Conservation (phyloP, 169 alveolate species). For the Plasmodium sp. region DNA sequence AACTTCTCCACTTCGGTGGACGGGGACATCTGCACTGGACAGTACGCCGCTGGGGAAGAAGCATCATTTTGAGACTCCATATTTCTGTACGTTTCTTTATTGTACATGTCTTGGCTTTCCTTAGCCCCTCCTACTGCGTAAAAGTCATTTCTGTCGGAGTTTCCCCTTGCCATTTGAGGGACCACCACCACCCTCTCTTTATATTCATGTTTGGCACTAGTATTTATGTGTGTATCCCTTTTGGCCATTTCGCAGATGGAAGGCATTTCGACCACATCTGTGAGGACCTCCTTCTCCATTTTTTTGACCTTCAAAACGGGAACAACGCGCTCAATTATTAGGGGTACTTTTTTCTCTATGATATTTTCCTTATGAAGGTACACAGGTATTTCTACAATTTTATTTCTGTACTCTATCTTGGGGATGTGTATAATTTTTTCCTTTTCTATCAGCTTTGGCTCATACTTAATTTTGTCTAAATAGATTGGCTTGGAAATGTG, state of each 20-base stretch:
- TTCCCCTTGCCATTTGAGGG: neutral
- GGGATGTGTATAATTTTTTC: slow-evolving; percentile 73
- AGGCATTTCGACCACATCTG: slow-evolving; percentile 47
- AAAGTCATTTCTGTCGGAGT: neutral
- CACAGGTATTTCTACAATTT: slow-evolving; percentile 71
- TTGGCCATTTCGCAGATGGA: slow-evolving; percentile 43
- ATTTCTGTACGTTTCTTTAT: slow-evolving; percentile 46
- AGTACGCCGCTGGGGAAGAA: neutral
- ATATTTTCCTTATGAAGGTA: slow-evolving; percentile 70
- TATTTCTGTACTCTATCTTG: slow-evolving; percentile 71
- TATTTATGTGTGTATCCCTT: neutral
- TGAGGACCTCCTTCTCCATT: slow-evolving; percentile 44
- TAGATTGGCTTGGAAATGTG: slow-evolving; percentile 68
- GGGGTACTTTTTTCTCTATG: slow-evolving; percentile 63
- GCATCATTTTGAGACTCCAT: slow-evolving; percentile 4
- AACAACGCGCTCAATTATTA: slow-evolving; percentile 62
- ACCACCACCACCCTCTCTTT: neutral
- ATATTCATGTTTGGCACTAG: neutral
- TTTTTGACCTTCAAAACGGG: slow-evolving; percentile 61
- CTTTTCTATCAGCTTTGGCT: slow-evolving; percentile 56
- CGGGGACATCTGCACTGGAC: neutral
- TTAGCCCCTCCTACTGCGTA: neutral
- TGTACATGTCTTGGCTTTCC: slow-evolving; percentile 8
- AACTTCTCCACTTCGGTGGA: neutral
- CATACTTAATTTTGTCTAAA: slow-evolving; percentile 70